A percentile compares a stretch with the other conserved stretches of the same genome.
Evolutionary conservation across 2,329 filamentous ascomycete species (phyloP).

Genomic region (Metarhizium brunneum): DNA sequence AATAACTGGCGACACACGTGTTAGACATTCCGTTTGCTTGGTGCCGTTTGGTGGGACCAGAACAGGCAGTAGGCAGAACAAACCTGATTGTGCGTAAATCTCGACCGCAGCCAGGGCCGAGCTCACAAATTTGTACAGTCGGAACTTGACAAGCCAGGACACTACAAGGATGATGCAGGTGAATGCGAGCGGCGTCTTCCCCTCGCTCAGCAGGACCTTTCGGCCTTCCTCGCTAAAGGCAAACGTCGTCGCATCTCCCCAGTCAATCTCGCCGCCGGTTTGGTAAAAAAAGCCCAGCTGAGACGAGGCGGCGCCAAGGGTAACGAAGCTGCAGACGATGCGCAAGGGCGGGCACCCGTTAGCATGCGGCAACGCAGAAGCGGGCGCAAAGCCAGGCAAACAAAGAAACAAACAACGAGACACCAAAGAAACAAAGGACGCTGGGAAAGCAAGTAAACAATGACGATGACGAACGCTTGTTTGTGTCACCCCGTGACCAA

Average conservation of each 20-base stretch:
- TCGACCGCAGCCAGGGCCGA: conserved; percentile 13
- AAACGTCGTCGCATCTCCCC: conserved; percentile 20
- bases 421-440: too few species aligned
- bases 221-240: conserved; percentile 20
- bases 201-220: conserved; percentile 22
- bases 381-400: too few species aligned
- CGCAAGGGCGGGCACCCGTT: not conserved
- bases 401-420: too few species aligned
- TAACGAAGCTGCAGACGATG: conserved; percentile 13
- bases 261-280: conserved; percentile 22
- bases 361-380: too few species aligned
- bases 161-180: conserved; percentile 13
- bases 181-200: conserved; percentile 15
- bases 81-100: conserved; percentile 14
- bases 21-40: not conserved
- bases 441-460: too few species aligned
- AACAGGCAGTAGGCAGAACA: conserved; percentile 3
- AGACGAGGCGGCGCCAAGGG: conserved; percentile 18
- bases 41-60: not conserved
- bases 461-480: too few species aligned
- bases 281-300: conserved; percentile 22
- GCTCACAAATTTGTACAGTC: conserved; percentile 15
- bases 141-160: conserved; percentile 14
- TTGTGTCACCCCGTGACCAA: too few species aligned
- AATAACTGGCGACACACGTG: not conserved